Conservation (phyloP, 306 rosid genomes). For the Lupinus albus region DNA sequence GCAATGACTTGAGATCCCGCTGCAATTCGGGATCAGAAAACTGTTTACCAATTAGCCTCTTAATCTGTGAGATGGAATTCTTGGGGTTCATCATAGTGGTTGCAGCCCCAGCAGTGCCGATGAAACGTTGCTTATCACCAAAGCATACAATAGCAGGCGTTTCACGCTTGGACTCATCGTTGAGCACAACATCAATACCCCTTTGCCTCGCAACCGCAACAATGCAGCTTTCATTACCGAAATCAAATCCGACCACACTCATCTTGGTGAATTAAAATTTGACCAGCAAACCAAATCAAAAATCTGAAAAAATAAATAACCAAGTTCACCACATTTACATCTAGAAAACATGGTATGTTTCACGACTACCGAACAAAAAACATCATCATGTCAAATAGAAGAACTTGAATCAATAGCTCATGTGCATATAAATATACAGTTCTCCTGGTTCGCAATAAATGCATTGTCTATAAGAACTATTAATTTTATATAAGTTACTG, state of each 20-base stretch:
- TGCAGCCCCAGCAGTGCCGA: slow-evolving; percentile 96
- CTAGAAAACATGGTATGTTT: neutral
- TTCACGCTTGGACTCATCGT: slow-evolving; percentile 95
- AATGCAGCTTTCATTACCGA: slow-evolving; percentile 94
- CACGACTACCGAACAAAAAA: too few species aligned
- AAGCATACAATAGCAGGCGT: slow-evolving; percentile 93
- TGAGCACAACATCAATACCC: slow-evolving; percentile 93
- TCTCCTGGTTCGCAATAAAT: too few species aligned
- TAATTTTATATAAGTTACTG: too few species aligned
- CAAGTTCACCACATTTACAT: neutral
- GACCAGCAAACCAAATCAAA: slow-evolving; percentile 19
- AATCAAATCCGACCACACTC: slow-evolving; percentile 98
- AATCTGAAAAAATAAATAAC: neutral
- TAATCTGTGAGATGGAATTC: slow-evolving; percentile 81
- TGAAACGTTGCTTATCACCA: slow-evolving; percentile 89
- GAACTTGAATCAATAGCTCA: too few species aligned
- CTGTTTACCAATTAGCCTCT: slow-evolving; percentile 72
- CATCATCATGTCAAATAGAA: too few species aligned
- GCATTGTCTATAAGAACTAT: too few species aligned
- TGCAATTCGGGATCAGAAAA: slow-evolving; percentile 85
- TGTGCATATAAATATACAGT: too few species aligned
- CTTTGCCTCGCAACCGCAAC: slow-evolving; percentile 96
- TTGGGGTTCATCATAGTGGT: slow-evolving; percentile 95
- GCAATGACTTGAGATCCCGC: slow-evolving; percentile 71
- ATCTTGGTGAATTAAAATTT: slow-evolving; percentile 46